These are phyloP conservation scores for Herpetospermum pedunculosum DNA, from an alignment of 306 rosid species.

Conservation along the genomic window DNA sequence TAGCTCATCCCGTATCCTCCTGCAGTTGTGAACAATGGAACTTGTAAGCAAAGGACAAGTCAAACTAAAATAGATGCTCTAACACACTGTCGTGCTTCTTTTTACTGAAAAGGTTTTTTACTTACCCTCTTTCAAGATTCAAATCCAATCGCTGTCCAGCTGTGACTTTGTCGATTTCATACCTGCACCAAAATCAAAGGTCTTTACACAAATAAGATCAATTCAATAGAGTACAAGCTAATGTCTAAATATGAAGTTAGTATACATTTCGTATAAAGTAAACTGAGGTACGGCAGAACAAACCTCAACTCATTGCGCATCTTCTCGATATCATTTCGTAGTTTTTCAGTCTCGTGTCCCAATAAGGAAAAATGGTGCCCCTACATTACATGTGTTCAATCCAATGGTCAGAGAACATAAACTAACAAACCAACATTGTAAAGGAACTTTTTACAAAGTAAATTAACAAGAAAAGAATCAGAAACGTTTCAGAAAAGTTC, in stretches of 20 bases:
- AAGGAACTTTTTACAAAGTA: neutral
- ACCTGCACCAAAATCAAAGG: constrained; percentile 38
- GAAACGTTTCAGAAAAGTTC: neutral
- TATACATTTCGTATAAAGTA: neutral
- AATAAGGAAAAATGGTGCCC: constrained; percentile 83
- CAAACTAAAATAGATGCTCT: constrained; percentile 6
- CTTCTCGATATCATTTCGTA: constrained; percentile 81
- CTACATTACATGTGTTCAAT: constrained; percentile 29
- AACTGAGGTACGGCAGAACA: neutral
- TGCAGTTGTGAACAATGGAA: constrained; percentile 20
- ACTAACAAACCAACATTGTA: neutral
- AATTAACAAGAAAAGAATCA: neutral
- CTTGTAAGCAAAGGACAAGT: neutral
- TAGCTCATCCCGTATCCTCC: constrained; percentile 89
- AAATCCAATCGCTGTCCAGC: constrained; percentile 93
- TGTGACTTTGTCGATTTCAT: constrained; percentile 87
- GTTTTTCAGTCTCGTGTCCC: constrained; percentile 90
- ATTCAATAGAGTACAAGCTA: neutral
- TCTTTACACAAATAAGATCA: constrained; percentile 4
- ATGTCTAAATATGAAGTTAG: neutral
- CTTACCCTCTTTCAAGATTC: constrained; percentile 93
- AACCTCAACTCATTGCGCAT: constrained; percentile 90
- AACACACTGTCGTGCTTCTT: neutral
- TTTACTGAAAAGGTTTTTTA: neutral
- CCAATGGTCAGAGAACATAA: constrained; percentile 8